Base-by-base conservation (phyloP, 352 stramenopile species). In the Globisporangium spinosum region DNA sequence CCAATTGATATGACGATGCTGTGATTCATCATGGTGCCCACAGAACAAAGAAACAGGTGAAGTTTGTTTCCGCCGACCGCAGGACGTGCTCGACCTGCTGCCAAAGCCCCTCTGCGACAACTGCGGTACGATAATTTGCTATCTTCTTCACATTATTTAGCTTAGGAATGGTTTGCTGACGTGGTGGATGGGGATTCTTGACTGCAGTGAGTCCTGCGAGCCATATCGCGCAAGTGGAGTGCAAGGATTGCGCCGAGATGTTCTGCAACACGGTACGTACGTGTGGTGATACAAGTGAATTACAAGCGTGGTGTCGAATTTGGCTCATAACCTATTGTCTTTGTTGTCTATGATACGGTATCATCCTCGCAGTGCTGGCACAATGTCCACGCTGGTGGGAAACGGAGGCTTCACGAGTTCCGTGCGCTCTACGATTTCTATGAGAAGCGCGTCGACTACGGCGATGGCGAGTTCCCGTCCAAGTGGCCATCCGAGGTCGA, bases 41-140 rank as follows among this genome's bases (percentile, higher is more conserved):
- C 62, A 95, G 87, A 97, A 98, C 74, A 91, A 93, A 79, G 83
- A 95, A 58, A 98, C 88, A 10, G 94, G 93, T 0, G 94, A 98
- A 76, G 93, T 98, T 23, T 79, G 90, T 15, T 95, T 95, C 70
- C 85, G 94, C 7, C 80, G 89, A 25, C 95, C 93, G 17, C 93
- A 98, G 70, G 88, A 97, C 60, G 70, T 98, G 13, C 81, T 98
- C 54, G 92, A 98, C 73, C 59, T 98, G 60, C 75, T 98, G 62
- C 85, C 85, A 0, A 86, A 85, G 38, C 95, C 91, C 23, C 40
- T 80, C 3, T 98, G 95, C 71, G 83, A 86, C 64, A 98, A 98
- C 73, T 98, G 94, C 72, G 77, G 85, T 93, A 67, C 32, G 63
- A 35, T 23, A 15, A 4, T 17, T 13, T 32, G 7, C 5, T 45